phyloP scores from a whole-genome alignment of 805 yeast species.

The Sugiyamaella boreocaroliniensis region DNA sequence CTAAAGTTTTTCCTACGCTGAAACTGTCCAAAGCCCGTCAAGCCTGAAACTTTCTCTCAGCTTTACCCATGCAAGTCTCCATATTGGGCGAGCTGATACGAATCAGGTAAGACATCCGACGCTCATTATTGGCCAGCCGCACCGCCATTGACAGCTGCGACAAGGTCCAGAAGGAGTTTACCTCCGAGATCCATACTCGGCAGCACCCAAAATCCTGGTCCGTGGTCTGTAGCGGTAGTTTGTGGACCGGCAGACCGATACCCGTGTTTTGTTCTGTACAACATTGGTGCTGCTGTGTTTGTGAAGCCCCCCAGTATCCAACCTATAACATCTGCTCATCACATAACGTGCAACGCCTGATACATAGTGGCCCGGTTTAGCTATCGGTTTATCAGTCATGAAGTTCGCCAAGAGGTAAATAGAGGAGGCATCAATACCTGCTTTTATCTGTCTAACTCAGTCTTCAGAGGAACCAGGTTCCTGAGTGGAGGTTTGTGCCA shows the following conservation, averaged over 20 bases:
- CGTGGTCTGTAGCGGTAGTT: too few species aligned
- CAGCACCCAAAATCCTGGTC: too few species aligned
- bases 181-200: too few species aligned
- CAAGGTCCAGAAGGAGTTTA: too few species aligned
- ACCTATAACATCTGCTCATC: background rate
- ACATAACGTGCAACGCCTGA: background rate
- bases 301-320: background rate
- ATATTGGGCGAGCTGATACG: background rate
- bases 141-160: too few species aligned
- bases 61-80: background rate
- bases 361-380: background rate
- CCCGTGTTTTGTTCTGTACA: background rate
- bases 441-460: conserved; percentile 18
- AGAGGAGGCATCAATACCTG: background rate
- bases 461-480: conserved; percentile 76
- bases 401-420: conserved; percentile 60
- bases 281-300: background rate
- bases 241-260: background rate
- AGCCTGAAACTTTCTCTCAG: background rate
- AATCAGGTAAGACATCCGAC: background rate
- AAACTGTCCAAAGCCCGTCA: too few species aligned
- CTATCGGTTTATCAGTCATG: conserved; percentile 3
- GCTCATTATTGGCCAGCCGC: background rate
- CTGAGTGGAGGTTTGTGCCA: conserved; percentile 66
- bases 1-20: too few species aligned